These are phyloP conservation scores for Phytophthora meadii DNA, from an alignment of 352 stramenopile species.

Conservation along the genomic window DNA sequence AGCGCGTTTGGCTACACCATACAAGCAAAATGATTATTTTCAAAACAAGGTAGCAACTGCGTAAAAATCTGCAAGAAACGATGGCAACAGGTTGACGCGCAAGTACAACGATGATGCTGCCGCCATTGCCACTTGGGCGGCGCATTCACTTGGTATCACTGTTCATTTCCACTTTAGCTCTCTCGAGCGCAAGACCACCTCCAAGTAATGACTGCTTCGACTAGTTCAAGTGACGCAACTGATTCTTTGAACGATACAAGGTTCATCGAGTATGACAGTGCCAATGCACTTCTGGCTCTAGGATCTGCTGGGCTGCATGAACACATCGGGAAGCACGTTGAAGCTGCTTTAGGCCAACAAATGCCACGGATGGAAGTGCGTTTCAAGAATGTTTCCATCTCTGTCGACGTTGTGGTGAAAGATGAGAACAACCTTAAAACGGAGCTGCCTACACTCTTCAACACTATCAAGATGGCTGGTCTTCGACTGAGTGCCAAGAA, in stretches of 20 bases:
- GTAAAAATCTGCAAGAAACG: too few relatives aligned
- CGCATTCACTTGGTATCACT: background rate
- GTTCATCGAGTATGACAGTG: conserved; percentile 10
- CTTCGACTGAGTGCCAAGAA: conserved; percentile 38
- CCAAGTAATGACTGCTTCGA: background rate
- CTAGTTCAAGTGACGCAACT: background rate
- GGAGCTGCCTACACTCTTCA: conserved; percentile 36
- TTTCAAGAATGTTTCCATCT: conserved; percentile 38
- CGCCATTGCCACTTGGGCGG: background rate
- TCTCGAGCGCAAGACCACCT: background rate
- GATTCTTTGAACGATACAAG: background rate
- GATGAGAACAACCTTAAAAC: conserved; percentile 16
- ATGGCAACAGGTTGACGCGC: too few relatives aligned
- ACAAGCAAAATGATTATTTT: background rate
- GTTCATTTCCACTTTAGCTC: background rate
- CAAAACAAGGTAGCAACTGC: background rate
- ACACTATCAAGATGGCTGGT: conserved; percentile 16
- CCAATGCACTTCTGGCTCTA: conserved; percentile 11
- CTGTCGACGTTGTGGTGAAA: conserved; percentile 32
- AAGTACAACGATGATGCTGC: background rate
- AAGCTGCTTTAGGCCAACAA: conserved; percentile 21
- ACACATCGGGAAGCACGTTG: conserved; percentile 16
- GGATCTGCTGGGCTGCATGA: conserved; percentile 25
- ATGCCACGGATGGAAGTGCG: conserved; percentile 45
- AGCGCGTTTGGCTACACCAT: too few relatives aligned